Conservation (phyloP, 1,284 basidiomycete genomes). For the Coniophora puteana region DNA sequence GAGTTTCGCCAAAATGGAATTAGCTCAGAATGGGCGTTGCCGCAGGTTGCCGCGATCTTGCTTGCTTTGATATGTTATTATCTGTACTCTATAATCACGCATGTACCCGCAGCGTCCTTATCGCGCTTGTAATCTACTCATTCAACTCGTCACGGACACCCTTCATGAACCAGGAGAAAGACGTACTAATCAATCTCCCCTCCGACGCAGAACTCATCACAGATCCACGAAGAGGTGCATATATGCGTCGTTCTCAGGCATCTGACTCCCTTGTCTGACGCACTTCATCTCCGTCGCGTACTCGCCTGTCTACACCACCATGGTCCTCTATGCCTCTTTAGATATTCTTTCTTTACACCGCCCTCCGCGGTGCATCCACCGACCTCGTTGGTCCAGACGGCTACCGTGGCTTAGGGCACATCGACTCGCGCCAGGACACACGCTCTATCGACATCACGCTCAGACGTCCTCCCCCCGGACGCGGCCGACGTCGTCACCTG, state of each 20-base stretch:
- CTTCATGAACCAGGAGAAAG: too few species aligned
- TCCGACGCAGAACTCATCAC: slow-evolving; percentile 42
- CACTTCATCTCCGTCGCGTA: slow-evolving; percentile 3
- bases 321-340: slow-evolving; percentile 31
- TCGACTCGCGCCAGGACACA: slow-evolving; percentile 62
- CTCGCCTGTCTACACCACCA: neutral
- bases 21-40: too few species aligned
- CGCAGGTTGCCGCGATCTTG: too few species aligned
- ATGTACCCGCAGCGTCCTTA: too few species aligned
- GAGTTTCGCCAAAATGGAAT: too few species aligned
- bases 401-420: slow-evolving; percentile 68
- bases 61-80: too few species aligned
- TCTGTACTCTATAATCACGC: too few species aligned
- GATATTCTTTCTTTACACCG: slow-evolving; percentile 78
- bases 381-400: slow-evolving; percentile 25
- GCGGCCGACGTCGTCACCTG: slow-evolving; percentile 10
- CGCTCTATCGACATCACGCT: slow-evolving; percentile 62
- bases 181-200: slow-evolving; percentile 39
- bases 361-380: slow-evolving; percentile 37
- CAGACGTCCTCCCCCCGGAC: slow-evolving; percentile 15
- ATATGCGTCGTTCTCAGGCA: neutral
- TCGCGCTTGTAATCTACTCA: too few species aligned
- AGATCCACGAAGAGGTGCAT: slow-evolving; percentile 74
- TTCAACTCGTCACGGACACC: too few species aligned
- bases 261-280: slow-evolving; percentile 1